phyloP scores from a whole-genome alignment of 2,329 filamentous ascomycete species.

The Nemania bipapillata region DNA sequence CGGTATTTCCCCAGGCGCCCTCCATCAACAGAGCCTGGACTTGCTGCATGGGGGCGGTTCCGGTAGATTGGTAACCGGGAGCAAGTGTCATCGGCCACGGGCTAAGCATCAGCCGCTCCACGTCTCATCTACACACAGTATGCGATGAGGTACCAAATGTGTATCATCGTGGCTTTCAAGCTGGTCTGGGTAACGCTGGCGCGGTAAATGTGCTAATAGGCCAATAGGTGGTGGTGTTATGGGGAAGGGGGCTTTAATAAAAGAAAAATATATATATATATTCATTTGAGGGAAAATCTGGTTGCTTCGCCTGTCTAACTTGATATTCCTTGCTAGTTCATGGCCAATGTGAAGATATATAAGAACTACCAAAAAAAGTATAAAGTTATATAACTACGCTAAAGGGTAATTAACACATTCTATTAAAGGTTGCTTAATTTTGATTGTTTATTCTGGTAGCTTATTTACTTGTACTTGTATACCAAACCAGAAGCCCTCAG shows the following conservation, averaged over 20 bases:
- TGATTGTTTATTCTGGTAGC: too few species aligned
- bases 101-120: conserved; percentile 10
- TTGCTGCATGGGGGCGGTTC: conserved; percentile 11
- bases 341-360: too few species aligned
- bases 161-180: background rate
- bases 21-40: background rate
- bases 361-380: too few species aligned
- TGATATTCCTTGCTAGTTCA: too few species aligned
- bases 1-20: conserved; percentile 8
- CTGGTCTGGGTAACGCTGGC: background rate
- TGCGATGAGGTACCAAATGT: background rate
- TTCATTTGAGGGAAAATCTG: background rate
- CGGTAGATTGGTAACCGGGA: conserved; percentile 28
- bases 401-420: too few species aligned
- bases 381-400: too few species aligned
- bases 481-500: too few species aligned
- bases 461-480: too few species aligned
- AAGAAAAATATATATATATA: too few species aligned
- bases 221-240: background rate
- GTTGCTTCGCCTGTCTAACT: background rate
- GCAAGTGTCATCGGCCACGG: conserved; percentile 4
- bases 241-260: background rate
- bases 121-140: background rate
- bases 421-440: background rate
- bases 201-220: background rate